A percentile compares a stretch with the other conserved stretches of the same genome.
These are phyloP conservation scores for Globisporangium echinulatum DNA, from an alignment of 352 stramenopile genomes.

Conservation along the genomic window DNA sequence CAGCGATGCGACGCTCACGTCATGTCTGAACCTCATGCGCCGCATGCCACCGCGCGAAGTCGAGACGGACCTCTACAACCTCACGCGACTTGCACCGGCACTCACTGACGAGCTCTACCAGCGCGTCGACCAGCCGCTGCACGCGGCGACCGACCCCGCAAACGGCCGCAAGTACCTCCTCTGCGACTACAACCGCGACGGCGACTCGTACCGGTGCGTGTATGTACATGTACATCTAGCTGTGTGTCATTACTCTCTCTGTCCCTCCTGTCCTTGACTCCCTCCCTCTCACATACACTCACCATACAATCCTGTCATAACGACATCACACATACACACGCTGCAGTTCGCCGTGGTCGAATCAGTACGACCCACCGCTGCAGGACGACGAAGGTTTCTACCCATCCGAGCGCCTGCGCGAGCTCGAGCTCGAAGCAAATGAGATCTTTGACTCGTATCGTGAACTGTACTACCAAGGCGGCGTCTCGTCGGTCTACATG, in stretches of 20 bases:
- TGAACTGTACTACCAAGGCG: conserved; percentile 95
- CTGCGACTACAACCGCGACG: conserved; percentile 95
- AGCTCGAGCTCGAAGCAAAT: conserved; percentile 92
- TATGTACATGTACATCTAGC: background rate
- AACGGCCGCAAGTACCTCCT: conserved; percentile 90
- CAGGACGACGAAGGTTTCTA: conserved; percentile 86
- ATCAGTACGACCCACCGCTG: conserved; percentile 81
- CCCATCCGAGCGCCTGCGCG: conserved; percentile 82
- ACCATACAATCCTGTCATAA: too few relatives aligned
- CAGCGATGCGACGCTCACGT: conserved; percentile 45
- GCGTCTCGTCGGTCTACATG: conserved; percentile 93
- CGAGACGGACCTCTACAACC: conserved; percentile 76
- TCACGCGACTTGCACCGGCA: conserved; percentile 75
- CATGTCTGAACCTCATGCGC: conserved; percentile 86
- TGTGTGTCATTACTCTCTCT: background rate
- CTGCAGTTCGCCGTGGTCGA: conserved; percentile 87
- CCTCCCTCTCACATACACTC: background rate
- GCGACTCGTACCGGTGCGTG: conserved; percentile 74
- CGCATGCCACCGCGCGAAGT: conserved; percentile 85
- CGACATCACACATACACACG: background rate
- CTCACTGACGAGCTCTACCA: conserved; percentile 91
- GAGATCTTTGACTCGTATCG: conserved; percentile 96
- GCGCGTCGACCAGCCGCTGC: conserved; percentile 89
- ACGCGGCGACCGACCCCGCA: conserved; percentile 77
- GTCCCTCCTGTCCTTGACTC: background rate